Evolutionary conservation across 768 basidiomycete species (phyloP).

Genomic region (Tulasnella sp.): DNA sequence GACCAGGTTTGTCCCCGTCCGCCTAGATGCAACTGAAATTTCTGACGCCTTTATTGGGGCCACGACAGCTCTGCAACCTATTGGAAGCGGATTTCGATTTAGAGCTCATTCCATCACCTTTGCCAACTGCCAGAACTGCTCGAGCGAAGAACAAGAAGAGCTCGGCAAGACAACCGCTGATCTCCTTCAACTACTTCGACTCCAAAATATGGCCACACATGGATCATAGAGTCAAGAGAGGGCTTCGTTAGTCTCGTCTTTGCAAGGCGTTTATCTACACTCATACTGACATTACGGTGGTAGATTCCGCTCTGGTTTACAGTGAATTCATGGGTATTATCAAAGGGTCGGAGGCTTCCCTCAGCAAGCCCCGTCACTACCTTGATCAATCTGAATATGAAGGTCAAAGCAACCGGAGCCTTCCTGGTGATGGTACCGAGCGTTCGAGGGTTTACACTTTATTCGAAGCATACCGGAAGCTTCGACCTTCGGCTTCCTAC

Average conservation of each 20-base stretch:
- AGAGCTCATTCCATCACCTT: conserved; percentile 16
- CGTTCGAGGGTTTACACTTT: conserved; percentile 57
- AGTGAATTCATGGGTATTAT: conserved; percentile 61
- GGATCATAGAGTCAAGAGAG: conserved; percentile 54
- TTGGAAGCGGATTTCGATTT: conserved; percentile 52
- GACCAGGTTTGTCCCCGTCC: conserved; percentile 63
- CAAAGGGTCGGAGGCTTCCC: conserved; percentile 64
- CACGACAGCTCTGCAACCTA: conserved; percentile 56
- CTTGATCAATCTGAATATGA: conserved; percentile 46
- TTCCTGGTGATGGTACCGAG: background rate
- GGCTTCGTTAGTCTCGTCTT: conserved; percentile 55
- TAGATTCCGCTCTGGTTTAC: conserved; percentile 66
- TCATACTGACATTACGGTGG: no score
- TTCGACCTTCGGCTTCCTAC: conserved; percentile 34
- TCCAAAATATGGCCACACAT: conserved; percentile 64
- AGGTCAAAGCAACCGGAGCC: conserved; percentile 52
- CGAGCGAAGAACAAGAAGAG: conserved; percentile 29
- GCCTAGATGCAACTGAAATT: no score
- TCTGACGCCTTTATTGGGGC: no score
- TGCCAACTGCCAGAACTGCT: conserved; percentile 21
- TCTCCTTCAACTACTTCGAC: conserved; percentile 56
- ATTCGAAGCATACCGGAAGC: conserved; percentile 56
- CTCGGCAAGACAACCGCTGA: conserved; percentile 23
- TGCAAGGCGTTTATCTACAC: no score
- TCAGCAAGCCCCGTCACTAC: conserved; percentile 45